These are phyloP conservation scores for Fraxinus dipetala DNA, from an alignment of 305 asterid genomes.

Conservation along the genomic window DNA sequence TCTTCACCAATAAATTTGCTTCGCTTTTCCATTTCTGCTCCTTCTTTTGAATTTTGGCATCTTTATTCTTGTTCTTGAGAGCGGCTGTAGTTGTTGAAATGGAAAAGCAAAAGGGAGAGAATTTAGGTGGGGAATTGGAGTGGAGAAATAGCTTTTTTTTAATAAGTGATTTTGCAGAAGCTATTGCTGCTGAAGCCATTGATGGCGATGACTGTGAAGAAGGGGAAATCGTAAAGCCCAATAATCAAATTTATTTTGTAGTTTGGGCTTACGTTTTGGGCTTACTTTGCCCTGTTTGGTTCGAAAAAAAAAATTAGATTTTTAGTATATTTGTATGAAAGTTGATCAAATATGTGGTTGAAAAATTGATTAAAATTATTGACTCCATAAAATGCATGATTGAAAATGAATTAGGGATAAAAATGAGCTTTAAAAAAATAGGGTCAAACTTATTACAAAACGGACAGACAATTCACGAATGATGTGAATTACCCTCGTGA, in stretches of 20 bases:
- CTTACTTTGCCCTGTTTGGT: neutral
- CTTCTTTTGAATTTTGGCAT: slow-evolving; percentile 15
- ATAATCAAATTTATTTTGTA: neutral
- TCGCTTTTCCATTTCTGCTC: slow-evolving; percentile 30
- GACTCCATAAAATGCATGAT: neutral
- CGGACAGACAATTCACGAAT: neutral
- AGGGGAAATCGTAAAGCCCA: neutral
- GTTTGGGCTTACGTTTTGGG: neutral
- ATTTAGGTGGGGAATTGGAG: slow-evolving; percentile 14
- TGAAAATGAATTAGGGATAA: neutral
- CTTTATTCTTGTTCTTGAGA: slow-evolving; percentile 28
- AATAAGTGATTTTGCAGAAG: slow-evolving; percentile 39
- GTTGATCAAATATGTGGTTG: neutral
- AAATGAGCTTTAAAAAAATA: neutral
- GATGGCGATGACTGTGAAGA: slow-evolving; percentile 5
- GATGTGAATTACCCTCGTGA: neutral
- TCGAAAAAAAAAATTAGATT: neutral
- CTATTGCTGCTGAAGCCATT: slow-evolving; percentile 40
- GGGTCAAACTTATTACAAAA: neutral
- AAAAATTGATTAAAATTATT: too few species aligned
- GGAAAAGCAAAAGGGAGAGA: slow-evolving; percentile 19
- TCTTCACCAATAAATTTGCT: slow-evolving; percentile 50
- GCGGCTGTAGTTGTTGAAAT: slow-evolving; percentile 25
- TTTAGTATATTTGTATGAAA: neutral
- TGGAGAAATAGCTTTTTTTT: slow-evolving; percentile 24